Evolutionary conservation across 306 rosid genomes (phyloP).

Genomic region (Quercus aquifolioides): DNA sequence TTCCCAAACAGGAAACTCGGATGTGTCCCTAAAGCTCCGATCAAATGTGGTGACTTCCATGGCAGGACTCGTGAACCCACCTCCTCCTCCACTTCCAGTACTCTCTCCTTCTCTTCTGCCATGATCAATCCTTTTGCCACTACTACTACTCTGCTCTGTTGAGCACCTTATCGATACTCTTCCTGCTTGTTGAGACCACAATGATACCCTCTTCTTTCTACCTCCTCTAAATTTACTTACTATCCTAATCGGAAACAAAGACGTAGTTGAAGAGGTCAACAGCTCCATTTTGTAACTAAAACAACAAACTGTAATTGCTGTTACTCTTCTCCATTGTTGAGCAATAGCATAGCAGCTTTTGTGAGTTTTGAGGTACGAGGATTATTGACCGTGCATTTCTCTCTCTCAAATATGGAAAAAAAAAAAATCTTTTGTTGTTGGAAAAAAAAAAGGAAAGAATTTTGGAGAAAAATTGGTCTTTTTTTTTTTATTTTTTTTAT

Average conservation of each 20-base stretch:
- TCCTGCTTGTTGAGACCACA: no score
- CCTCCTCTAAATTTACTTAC: no score
- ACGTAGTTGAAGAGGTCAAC: slow-evolving; percentile 28
- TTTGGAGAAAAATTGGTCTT: no score
- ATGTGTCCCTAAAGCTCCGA: slow-evolving; percentile 37
- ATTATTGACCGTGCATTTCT: not conserved
- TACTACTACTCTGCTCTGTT: slow-evolving; percentile 36
- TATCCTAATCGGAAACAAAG: slow-evolving; percentile 27
- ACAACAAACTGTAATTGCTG: not conserved
- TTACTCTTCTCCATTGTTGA: not conserved
- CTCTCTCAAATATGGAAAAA: no score
- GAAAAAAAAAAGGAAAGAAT: no score
- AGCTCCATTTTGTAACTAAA: no score
- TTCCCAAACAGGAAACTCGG: slow-evolving; percentile 93
- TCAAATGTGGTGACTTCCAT: slow-evolving; percentile 80
- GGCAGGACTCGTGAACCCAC: slow-evolving; percentile 64
- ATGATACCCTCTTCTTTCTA: no score
- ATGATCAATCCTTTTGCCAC: slow-evolving; percentile 39
- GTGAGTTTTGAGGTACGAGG: not conserved
- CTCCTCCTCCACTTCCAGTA: slow-evolving; percentile 1
- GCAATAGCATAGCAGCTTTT: no score
- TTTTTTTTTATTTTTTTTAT: not conserved
- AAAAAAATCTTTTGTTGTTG: no score
- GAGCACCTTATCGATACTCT: slow-evolving; percentile 42
- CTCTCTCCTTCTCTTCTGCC: slow-evolving; percentile 21